A percentile compares a stretch with the other conserved stretches of the same genome.
Evolutionary conservation across 1,284 basidiomycete genomes (phyloP).

Genomic region (Ustanciosporium gigantosporum): DNA sequence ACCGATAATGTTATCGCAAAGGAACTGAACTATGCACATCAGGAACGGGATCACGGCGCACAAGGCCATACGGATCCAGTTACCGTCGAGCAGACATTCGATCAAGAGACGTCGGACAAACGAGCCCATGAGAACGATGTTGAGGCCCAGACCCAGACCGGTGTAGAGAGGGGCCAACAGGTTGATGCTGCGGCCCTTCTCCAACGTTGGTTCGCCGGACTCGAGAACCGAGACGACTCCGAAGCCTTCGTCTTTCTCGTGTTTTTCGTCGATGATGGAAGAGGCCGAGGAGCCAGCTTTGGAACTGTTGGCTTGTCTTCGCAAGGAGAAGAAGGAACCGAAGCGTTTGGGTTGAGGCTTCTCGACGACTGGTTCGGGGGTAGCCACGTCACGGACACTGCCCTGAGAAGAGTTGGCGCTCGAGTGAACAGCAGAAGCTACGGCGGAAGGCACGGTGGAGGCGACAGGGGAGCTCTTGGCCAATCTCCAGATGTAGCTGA

Average conservation of each 20-base stretch:
- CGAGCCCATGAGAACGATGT: slow-evolving; percentile 66
- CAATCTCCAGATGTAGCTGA: slow-evolving; percentile 75
- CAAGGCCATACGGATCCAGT: slow-evolving; percentile 69
- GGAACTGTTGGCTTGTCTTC: background rate
- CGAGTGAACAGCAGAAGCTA: slow-evolving; percentile 2
- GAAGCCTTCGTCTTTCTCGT: background rate
- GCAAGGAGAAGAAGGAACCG: background rate
- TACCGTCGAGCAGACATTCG: slow-evolving; percentile 72
- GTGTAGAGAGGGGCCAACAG: slow-evolving; percentile 77
- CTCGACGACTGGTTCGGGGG: background rate
- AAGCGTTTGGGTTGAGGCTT: background rate
- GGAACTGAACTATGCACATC: slow-evolving; percentile 70
- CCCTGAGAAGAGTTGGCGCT: slow-evolving; percentile 15
- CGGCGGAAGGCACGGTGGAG: background rate
- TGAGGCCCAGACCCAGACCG: slow-evolving; percentile 68
- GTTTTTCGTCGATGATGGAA: slow-evolving; percentile 10
- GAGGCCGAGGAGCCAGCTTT: slow-evolving; percentile 2
- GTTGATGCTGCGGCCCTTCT: slow-evolving; percentile 65
- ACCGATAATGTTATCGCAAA: slow-evolving; percentile 68
- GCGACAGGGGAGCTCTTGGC: slow-evolving; percentile 11
- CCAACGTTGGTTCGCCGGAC: slow-evolving; percentile 1
- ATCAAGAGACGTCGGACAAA: slow-evolving; percentile 69
- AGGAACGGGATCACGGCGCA: slow-evolving; percentile 68
- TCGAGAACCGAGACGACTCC: background rate
- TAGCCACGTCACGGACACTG: background rate